These are phyloP conservation scores for Trichoderma sp. DNA, from an alignment of 2,329 filamentous ascomycete genomes.

Conservation along the genomic window DNA sequence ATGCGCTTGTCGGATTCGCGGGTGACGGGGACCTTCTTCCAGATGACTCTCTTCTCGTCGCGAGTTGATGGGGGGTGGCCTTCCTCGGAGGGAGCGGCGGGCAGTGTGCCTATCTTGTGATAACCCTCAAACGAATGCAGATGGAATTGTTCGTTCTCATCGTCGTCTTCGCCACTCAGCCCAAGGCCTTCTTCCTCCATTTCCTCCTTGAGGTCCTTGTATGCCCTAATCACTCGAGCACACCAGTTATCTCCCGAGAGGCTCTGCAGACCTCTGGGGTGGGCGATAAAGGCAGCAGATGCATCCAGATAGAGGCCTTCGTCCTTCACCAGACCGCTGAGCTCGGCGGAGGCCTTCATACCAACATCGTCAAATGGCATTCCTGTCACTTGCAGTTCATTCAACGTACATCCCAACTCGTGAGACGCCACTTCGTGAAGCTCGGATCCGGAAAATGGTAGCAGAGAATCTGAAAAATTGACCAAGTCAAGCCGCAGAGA, in stretches of 20 bases:
- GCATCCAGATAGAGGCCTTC: slow-evolving; percentile 52
- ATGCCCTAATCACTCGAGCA: slow-evolving; percentile 47
- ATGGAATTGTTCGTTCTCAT: slow-evolving; percentile 32
- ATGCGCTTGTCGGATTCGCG: slow-evolving; percentile 41
- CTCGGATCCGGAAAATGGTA: slow-evolving; percentile 46
- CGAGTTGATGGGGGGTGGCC: slow-evolving; percentile 44
- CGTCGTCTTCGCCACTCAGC: slow-evolving; percentile 27
- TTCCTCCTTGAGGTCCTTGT: slow-evolving; percentile 33
- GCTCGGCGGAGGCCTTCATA: slow-evolving; percentile 45
- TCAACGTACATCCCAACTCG: slow-evolving; percentile 52
- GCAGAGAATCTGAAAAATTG: slow-evolving; percentile 49
- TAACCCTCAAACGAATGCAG: slow-evolving; percentile 23
- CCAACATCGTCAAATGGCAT: slow-evolving; percentile 50
- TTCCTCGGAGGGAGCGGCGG: slow-evolving; percentile 42
- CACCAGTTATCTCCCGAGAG: slow-evolving; percentile 42
- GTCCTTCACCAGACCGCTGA: slow-evolving; percentile 53
- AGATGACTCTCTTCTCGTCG: slow-evolving; percentile 47
- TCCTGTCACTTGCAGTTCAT: slow-evolving; percentile 54
- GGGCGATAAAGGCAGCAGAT: slow-evolving; percentile 43
- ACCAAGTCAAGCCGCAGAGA: slow-evolving; percentile 53
- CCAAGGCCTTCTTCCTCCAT: slow-evolving; percentile 26
- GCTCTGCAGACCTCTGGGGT: slow-evolving; percentile 39
- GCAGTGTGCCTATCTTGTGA: slow-evolving; percentile 36
- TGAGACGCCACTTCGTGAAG: slow-evolving; percentile 54
- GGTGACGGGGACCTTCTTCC: slow-evolving; percentile 48